Conservation (phyloP, 1,284 basidiomycete genomes). For the Microbotryum violaceum region DNA sequence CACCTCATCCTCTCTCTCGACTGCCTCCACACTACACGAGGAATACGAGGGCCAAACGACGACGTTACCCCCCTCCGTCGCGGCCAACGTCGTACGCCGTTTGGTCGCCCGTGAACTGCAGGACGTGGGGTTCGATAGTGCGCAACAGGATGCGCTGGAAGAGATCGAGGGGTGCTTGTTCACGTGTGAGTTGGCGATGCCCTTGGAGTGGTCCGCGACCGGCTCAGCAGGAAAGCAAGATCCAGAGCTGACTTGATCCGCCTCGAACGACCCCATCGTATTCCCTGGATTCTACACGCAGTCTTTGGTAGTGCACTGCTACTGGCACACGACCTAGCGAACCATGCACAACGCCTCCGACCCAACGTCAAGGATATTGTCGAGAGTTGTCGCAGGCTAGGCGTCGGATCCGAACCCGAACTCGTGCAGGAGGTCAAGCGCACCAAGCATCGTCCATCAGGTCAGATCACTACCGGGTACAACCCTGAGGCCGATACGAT, state of each 20-base stretch:
- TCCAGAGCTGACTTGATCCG: no score
- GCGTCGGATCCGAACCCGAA: constrained; percentile 3
- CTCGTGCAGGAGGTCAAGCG: background rate
- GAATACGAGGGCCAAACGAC: no score
- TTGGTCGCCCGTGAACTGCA: constrained; percentile 1
- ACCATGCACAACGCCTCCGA: constrained; percentile 9
- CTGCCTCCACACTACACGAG: no score
- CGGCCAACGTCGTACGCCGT: constrained; percentile 7
- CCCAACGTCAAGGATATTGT: constrained; percentile 19
- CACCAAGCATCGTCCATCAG: no score
- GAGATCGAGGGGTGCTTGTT: constrained; percentile 19
- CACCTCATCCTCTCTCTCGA: no score
- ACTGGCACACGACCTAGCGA: constrained; percentile 17
- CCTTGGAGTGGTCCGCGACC: background rate
- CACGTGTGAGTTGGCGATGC: constrained; percentile 3
- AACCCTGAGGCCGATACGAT: no score
- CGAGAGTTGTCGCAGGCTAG: constrained; percentile 5
- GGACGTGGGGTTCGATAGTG: constrained; percentile 8
- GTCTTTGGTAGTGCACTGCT: constrained; percentile 15
- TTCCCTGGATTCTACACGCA: background rate
- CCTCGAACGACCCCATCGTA: background rate
- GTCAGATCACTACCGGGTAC: no score
- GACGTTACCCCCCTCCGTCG: constrained; percentile 3
- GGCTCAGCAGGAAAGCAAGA: no score
- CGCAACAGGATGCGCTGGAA: constrained; percentile 9